A percentile compares a stretch with the other conserved stretches of the same genome.
Evolutionary conservation across 2,329 filamentous ascomycete species (phyloP).

Genomic region (Colletotrichum tanaceti): DNA sequence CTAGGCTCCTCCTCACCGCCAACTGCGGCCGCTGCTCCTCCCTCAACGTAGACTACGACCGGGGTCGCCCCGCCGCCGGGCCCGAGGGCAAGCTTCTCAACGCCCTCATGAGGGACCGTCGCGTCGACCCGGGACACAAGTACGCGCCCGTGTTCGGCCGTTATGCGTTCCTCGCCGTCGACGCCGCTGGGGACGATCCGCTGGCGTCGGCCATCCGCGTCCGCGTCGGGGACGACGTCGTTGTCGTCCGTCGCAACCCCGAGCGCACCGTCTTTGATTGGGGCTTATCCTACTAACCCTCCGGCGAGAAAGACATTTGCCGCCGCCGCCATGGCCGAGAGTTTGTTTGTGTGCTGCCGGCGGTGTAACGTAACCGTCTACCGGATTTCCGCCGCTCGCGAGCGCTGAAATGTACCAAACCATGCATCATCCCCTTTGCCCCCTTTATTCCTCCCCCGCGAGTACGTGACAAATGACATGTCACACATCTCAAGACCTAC

Average conservation of each 20-base stretch:
- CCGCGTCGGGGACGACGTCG: constrained; percentile 66
- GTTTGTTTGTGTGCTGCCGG: too few relatives aligned
- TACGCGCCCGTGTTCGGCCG: constrained; percentile 79
- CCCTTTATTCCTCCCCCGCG: background rate
- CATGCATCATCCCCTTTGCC: too few relatives aligned
- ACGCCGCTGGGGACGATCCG: constrained; percentile 21
- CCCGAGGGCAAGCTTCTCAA: constrained; percentile 73
- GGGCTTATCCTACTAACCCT: constrained; percentile 49
- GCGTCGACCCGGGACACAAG: constrained; percentile 75
- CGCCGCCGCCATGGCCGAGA: constrained; percentile 23
- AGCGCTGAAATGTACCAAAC: too few relatives aligned
- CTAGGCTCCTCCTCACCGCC: constrained; percentile 69
- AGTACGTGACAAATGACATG: background rate
- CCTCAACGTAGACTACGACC: constrained; percentile 77
- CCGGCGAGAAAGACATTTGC: background rate
- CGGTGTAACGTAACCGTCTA: too few relatives aligned
- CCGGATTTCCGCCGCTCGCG: too few relatives aligned
- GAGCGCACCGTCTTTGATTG: constrained; percentile 67
- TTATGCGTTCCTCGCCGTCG: constrained; percentile 69
- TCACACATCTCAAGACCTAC: background rate
- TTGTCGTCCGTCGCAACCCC: constrained; percentile 60
- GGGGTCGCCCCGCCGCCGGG: constrained; percentile 67
- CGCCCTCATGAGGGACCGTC: constrained; percentile 75
- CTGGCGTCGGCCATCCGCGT: constrained; percentile 49
- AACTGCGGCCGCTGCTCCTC: constrained; percentile 78